A percentile compares a stretch with the other conserved stretches of the same genome.
Conservation (phyloP, 2,329 filamentous ascomycete genomes). For the Thyridium curvatum region DNA sequence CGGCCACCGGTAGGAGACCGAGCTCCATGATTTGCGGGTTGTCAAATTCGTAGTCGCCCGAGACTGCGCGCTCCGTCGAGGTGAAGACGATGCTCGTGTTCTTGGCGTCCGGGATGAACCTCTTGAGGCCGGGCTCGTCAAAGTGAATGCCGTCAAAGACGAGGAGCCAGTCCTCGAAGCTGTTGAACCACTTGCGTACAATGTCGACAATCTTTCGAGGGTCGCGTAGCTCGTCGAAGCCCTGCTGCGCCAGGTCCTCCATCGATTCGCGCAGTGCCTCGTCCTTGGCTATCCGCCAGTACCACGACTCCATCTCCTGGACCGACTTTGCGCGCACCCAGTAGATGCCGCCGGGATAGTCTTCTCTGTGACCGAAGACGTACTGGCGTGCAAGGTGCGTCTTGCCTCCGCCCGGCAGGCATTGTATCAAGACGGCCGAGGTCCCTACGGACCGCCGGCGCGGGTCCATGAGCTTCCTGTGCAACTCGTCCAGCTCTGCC, state of each 20-base stretch:
- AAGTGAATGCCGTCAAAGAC: conserved; percentile 63
- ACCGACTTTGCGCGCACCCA: conserved; percentile 60
- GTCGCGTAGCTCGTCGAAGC: conserved; percentile 29
- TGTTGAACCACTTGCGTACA: conserved; percentile 57
- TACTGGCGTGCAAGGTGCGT: conserved; percentile 64
- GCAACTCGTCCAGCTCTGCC: conserved; percentile 49
- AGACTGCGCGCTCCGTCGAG: conserved; percentile 52
- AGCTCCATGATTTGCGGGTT: conserved; percentile 52
- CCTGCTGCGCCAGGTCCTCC: conserved; percentile 20
- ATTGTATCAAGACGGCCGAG: conserved; percentile 57
- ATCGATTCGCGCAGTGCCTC: conserved; percentile 36
- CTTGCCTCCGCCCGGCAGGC: conserved; percentile 62
- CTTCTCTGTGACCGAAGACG: conserved; percentile 50
- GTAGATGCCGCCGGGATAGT: conserved; percentile 61
- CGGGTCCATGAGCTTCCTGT: conserved; percentile 51
- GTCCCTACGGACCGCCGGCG: conserved; percentile 50
- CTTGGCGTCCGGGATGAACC: conserved; percentile 58
- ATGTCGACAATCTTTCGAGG: conserved; percentile 43
- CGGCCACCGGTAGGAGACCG: conserved; percentile 43
- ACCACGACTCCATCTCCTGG: conserved; percentile 53
- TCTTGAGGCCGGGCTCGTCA: conserved; percentile 46
- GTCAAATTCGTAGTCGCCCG: conserved; percentile 50
- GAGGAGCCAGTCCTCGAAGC: conserved; percentile 58
- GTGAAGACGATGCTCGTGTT: conserved; percentile 64
- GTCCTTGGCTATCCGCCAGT: conserved; percentile 59